Evolutionary conservation across 2,329 filamentous ascomycete genomes (phyloP).

Genomic region (Ophiostoma perfectum): DNA sequence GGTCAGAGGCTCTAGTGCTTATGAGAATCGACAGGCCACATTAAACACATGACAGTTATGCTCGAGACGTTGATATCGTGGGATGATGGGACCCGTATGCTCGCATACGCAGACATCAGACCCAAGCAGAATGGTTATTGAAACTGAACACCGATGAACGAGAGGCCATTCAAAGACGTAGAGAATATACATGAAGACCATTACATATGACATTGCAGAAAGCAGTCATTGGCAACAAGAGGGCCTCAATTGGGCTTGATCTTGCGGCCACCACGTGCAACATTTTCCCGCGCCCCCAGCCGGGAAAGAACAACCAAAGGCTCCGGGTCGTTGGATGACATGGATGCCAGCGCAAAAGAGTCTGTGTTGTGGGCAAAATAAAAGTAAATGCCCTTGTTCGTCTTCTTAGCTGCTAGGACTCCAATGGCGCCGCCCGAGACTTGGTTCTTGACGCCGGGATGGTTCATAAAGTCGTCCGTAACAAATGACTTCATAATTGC

Average conservation of each 20-base stretch:
- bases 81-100: too few species aligned
- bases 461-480: slow-evolving; percentile 83
- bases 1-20: too few species aligned
- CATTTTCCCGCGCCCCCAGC: slow-evolving; percentile 34
- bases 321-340: slow-evolving; percentile 70
- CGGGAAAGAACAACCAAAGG: slow-evolving; percentile 88
- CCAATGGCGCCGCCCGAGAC: slow-evolving; percentile 84
- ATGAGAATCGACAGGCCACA: too few species aligned
- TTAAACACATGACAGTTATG: too few species aligned
- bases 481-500: slow-evolving; percentile 71
- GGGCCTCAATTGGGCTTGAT: slow-evolving; percentile 32
- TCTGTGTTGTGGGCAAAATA: slow-evolving; percentile 98
- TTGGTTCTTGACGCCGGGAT: slow-evolving; percentile 76
- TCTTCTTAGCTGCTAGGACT: slow-evolving; percentile 84
- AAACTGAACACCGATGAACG: not conserved
- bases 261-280: slow-evolving; percentile 43
- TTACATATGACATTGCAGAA: not conserved
- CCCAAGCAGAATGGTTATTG: too few species aligned
- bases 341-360: slow-evolving; percentile 77
- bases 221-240: not conserved
- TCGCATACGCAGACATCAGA: too few species aligned
- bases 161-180: not conserved
- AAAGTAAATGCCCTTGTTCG: slow-evolving; percentile 66
- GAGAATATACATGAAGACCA: not conserved
- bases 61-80: too few species aligned